Evolutionary conservation across 129 eudicot species (phyloP).

Genomic region (Artemisia annua): DNA sequence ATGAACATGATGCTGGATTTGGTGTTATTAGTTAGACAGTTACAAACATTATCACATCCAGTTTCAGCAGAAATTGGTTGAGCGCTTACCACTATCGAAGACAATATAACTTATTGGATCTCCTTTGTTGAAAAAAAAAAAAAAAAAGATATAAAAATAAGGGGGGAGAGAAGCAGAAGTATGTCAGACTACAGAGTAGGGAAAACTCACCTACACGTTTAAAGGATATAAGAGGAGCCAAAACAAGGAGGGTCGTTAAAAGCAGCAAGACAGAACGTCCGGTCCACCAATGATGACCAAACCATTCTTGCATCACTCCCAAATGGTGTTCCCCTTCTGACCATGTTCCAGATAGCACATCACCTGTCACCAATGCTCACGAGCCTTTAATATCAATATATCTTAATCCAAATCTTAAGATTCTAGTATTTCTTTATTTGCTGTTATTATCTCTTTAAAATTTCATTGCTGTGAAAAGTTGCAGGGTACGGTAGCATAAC

Average conservation of each 20-base stretch:
- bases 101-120: conserved; percentile 6
- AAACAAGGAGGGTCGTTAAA: conserved; percentile 60
- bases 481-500: background rate
- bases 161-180: background rate
- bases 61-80: background rate
- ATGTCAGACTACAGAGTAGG: conserved; percentile 14
- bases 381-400: conserved; percentile 1
- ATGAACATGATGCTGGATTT: background rate
- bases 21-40: background rate
- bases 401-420: background rate
- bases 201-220: conserved; percentile 83
- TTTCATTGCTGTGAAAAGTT: background rate
- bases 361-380: conserved; percentile 56
- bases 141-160: background rate
- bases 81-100: background rate
- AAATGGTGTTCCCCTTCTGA: conserved; percentile 73
- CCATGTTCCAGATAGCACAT: conserved; percentile 85
- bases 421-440: background rate
- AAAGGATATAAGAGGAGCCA: conserved; percentile 76
- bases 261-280: conserved; percentile 63
- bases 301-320: conserved; percentile 96
- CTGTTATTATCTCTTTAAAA: background rate
- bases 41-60: conserved; percentile 4
- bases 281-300: conserved; percentile 88
- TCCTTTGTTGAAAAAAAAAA: background rate